Base-by-base conservation (phyloP, 2,329 filamentous ascomycete species). In the Penicillium janthinellum region DNA sequence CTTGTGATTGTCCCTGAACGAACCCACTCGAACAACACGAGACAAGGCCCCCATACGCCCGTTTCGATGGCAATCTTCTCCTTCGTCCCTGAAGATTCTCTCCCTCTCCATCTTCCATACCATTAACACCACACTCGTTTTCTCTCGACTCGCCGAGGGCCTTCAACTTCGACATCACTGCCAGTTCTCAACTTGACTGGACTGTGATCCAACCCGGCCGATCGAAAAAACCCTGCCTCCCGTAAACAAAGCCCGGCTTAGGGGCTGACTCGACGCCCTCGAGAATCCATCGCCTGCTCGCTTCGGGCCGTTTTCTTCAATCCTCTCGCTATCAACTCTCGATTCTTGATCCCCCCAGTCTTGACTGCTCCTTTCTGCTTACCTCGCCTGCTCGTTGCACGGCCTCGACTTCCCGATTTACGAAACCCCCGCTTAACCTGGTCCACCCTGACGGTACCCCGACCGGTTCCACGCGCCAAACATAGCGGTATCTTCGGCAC, bases 61-160 rank as follows among this genome's bases (percentile, higher is more conserved):
- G 25, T 54, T 38, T 54, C 17, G 31, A 25, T 39, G 41, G 25
- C 41, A 35, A 44, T 37, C 28, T 35, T 51, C 55, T 62, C 54
- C 49, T 41, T 11, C 31, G 48, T 35, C 20, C 10, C 31, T 50
- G 34, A 39, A 52, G 22, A 52, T 39, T 28, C 47, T 28, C 56
- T 48, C 50, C 54, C 42, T 56, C 55, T 17, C 38, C 22, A 17
- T 20, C 15, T 25, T 25, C 10, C 22, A 2, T 20, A 15, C 8
- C 35, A 15, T 22, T 17, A 37, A 28, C 60, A 60, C n/a, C 59
- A 64, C 65, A 57, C 57, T 63, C 58, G 54, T 61, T 61, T 60
- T 39, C 44, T 45, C 28, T 41, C 28, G 41, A 39, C 55, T 35
- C 53, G 52, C 53, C 31, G 50, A 62, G 53, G 28, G 49, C 56